Conservation (phyloP, 2,329 filamentous ascomycete species). For the Fusarium pseudocircinatum region DNA sequence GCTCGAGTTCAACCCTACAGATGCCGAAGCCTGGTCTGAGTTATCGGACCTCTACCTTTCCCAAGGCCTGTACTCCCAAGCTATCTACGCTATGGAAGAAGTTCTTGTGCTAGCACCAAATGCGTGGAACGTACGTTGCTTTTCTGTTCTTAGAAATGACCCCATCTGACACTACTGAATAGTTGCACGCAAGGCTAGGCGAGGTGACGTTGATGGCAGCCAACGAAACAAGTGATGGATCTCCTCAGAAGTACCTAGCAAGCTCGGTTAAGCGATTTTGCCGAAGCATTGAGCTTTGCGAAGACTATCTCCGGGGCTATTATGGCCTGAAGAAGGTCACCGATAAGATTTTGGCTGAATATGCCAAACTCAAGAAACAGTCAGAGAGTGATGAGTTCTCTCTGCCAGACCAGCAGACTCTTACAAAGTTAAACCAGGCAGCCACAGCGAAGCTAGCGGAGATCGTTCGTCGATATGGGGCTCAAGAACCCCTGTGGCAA, state of each 20-base stretch:
- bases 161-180: constrained; percentile 35
- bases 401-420: constrained; percentile 65
- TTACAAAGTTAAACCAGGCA: constrained; percentile 75
- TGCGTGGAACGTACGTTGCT: constrained; percentile 84
- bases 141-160: not conserved
- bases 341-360: constrained; percentile 58
- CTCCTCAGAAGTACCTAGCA: constrained; percentile 64
- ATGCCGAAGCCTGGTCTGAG: constrained; percentile 94
- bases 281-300: constrained; percentile 91
- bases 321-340: constrained; percentile 84
- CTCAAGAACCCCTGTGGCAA: constrained; percentile 72
- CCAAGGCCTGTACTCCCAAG: constrained; percentile 82
- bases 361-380: constrained; percentile 56
- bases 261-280: constrained; percentile 87
- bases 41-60: constrained; percentile 85
- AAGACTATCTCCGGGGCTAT: constrained; percentile 90
- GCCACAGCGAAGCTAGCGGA: constrained; percentile 80
- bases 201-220: constrained; percentile 82
- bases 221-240: constrained; percentile 53
- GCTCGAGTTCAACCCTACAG: constrained; percentile 85
- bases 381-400: constrained; percentile 60
- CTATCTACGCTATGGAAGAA: constrained; percentile 90
- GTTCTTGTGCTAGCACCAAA: constrained; percentile 87
- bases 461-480: constrained; percentile 73
- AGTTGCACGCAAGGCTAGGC: constrained; percentile 88